Base-by-base conservation (phyloP, 768 basidiomycete genomes). In the Termitomyces sp. region DNA sequence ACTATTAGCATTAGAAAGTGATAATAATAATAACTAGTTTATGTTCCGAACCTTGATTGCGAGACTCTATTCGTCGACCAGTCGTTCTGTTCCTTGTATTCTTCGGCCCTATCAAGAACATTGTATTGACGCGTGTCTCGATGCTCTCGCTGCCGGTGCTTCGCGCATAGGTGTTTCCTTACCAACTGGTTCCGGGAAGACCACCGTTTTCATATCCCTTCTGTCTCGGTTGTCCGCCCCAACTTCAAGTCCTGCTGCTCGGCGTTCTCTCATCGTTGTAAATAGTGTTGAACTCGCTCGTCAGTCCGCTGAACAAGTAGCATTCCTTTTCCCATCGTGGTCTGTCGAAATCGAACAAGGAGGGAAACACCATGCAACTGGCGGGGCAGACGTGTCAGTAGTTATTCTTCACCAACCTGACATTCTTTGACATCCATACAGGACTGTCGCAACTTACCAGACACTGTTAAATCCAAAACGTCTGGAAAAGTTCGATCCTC, bases 281-380 rank as follows among this genome's bases (percentile, higher is more conserved):
- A 94, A 93, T 63, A 91, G 86, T 63, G 76, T 95, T 20, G 95
- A 98, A 69, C 84, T 98, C 27, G 96, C 94, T 4, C 80, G 81
- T 42, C 96, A 98, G 70, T 88, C 95, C 5, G 90, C 91, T 13
- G 74, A 75, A 20, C 91, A 93, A 63, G 88, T 91, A 8, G 69
- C 75, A 58, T 72, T 73, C 27, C 70, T 91, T 33, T 86, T 87
- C 65, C 89, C 93, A 1, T 71, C 83, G 5, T 88, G 90, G 84
- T 79, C 72, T 12, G 87, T 98, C 2, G 95, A 98, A 72, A 90
- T 98, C 50, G 96, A 98, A 71, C 96, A 98, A 72, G 93, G 93
- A 3, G 64, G 68, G 18, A 86, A 82, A 65, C 80, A 93, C 62
- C 79, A 74, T 44, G 93, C 94, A 4, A 83, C 85, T 30, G 96